Evolutionary conservation across 2,329 filamentous ascomycete species (phyloP).

Genomic region (Karstenula rhodostoma): DNA sequence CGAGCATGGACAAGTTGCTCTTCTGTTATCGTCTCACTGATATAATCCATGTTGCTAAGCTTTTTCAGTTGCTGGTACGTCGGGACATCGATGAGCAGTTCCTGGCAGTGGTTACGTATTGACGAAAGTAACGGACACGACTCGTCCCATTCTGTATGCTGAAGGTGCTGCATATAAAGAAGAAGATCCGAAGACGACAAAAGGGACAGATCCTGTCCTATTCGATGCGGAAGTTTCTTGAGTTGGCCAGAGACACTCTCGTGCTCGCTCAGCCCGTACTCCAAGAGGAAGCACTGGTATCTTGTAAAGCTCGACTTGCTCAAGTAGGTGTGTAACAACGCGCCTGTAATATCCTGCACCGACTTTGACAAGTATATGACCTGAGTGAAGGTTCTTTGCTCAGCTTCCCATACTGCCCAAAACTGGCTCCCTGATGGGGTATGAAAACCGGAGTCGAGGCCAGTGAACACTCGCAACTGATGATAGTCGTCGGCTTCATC

Average conservation of each 20-base stretch:
- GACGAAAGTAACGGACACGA: conserved; percentile 39
- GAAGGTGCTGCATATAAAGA: conserved; percentile 44
- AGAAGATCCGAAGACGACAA: conserved; percentile 46
- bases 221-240: conserved; percentile 32
- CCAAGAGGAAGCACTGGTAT: conserved; percentile 47
- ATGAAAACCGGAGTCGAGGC: conserved; percentile 50
- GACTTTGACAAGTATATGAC: conserved; percentile 49
- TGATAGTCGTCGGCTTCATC: conserved; percentile 41
- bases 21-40: conserved; percentile 37
- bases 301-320: conserved; percentile 43
- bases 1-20: conserved; percentile 42
- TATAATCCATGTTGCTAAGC: conserved; percentile 47
- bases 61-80: conserved; percentile 48
- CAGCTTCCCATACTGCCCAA: conserved; percentile 47
- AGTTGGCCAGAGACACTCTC: conserved; percentile 16
- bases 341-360: conserved; percentile 38
- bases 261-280: conserved; percentile 36
- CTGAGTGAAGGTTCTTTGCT: conserved; percentile 35
- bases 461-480: conserved; percentile 41
- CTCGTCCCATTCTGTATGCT: conserved; percentile 42
- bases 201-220: conserved; percentile 44
- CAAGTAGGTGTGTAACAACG: conserved; percentile 46
- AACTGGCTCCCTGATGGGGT: conserved; percentile 43
- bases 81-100: conserved; percentile 46
- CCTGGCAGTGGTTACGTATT: conserved; percentile 39